These are phyloP conservation scores for Phaeolepiota aurea DNA, from an alignment of 768 basidiomycete genomes.

Conservation along the genomic window DNA sequence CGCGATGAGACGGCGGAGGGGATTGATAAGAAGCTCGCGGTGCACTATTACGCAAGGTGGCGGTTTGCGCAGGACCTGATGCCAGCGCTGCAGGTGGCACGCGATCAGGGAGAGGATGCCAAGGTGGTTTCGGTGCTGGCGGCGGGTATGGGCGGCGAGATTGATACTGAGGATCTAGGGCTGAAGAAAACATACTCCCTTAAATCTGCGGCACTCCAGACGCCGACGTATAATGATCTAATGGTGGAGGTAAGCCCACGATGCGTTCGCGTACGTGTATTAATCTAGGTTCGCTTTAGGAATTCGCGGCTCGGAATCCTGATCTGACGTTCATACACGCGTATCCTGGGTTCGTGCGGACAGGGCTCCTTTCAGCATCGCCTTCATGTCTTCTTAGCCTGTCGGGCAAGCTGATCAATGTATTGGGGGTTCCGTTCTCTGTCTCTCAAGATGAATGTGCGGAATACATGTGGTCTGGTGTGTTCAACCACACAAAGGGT, in stretches of 20 bases:
- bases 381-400: constrained; percentile 16
- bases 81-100: constrained; percentile 32
- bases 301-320: constrained; percentile 25
- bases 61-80: constrained; percentile 36
- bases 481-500: constrained; percentile 16
- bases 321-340: constrained; percentile 28
- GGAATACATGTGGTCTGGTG: constrained; percentile 25
- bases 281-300: constrained; percentile 13
- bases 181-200: constrained; percentile 32
- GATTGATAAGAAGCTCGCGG: constrained; percentile 22
- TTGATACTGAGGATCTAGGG: constrained; percentile 37
- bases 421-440: constrained; percentile 16
- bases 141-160: constrained; percentile 17
- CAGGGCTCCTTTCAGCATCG: constrained; percentile 16
- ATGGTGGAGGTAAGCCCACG: constrained; percentile 31
- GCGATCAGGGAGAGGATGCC: constrained; percentile 36
- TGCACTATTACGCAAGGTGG: constrained; percentile 46
- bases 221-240: constrained; percentile 37
- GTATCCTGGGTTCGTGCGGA: constrained; percentile 30
- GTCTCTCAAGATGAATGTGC: constrained; percentile 19
- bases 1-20: constrained; percentile 23
- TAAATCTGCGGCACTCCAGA: constrained; percentile 16
- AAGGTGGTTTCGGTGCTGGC: constrained; percentile 37
- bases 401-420: constrained; percentile 9
- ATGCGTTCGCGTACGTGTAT: background rate